Percentiles rank a stretch among this genome's conserved stretches.
Evolutionary conservation across 2,329 filamentous ascomycete species (phyloP).

Genomic region (Bipolaris bicolor): DNA sequence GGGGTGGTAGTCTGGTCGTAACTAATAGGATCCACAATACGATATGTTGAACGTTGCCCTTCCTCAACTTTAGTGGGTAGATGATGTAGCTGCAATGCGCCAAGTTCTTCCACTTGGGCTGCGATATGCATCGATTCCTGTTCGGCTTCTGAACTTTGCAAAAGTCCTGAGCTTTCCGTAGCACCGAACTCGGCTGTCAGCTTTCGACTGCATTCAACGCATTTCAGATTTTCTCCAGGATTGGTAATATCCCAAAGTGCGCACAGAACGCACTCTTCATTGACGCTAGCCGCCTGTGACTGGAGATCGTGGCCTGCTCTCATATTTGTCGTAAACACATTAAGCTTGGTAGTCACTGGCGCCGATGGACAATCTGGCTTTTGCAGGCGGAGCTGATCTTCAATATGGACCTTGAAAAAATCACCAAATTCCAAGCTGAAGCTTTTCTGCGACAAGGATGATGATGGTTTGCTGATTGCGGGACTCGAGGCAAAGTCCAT

Average conservation of each 20-base stretch:
- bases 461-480: background rate
- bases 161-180: background rate
- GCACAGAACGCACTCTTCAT: conserved; percentile 28
- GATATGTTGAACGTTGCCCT: conserved; percentile 33
- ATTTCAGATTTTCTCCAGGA: conserved; percentile 28
- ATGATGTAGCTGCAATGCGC: background rate
- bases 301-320: conserved; percentile 15
- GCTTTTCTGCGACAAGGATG: background rate
- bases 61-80: background rate
- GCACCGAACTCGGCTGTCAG: conserved; percentile 3
- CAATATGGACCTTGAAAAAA: conserved; percentile 19
- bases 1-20: conserved; percentile 17
- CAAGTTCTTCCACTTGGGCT: background rate
- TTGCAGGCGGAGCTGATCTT: conserved; percentile 15
- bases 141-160: background rate
- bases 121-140: background rate
- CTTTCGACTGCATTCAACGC: conserved; percentile 28
- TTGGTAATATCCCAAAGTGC: conserved; percentile 34
- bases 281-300: conserved; percentile 13
- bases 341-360: conserved; percentile 28
- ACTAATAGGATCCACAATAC: conserved; percentile 27
- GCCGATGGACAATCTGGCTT: conserved; percentile 19
- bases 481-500: conserved; percentile 8
- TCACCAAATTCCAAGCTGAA: conserved; percentile 10
- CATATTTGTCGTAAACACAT: conserved; percentile 30